Conservation (phyloP, 306 rosid species). For the Quercus parvula region DNA sequence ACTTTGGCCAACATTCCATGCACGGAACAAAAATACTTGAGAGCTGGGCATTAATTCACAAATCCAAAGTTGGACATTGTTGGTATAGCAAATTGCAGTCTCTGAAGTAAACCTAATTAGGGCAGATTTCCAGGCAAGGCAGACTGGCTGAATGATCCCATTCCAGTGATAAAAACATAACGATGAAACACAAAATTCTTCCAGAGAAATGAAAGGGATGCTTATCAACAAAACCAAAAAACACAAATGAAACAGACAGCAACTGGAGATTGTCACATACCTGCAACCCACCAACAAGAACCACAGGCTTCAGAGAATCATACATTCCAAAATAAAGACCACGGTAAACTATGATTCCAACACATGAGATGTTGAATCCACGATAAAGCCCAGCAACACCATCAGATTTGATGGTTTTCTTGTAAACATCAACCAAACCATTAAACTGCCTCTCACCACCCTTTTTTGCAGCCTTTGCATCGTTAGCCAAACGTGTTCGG, state of each 20-base stretch:
- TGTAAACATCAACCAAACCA: slow-evolving; percentile 80
- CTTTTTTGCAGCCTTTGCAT: slow-evolving; percentile 71
- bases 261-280: slow-evolving; percentile 31
- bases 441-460: slow-evolving; percentile 94
- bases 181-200: not conserved
- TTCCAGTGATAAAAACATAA: not conserved
- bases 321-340: slow-evolving; percentile 94
- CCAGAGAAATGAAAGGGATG: not conserved
- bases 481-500: slow-evolving; percentile 83
- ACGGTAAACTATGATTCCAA: slow-evolving; percentile 86
- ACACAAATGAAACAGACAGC: not conserved
- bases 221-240: not conserved
- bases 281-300: slow-evolving; percentile 70
- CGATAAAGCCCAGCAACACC: slow-evolving; percentile 87
- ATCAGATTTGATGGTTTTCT: slow-evolving; percentile 71
- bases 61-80: not conserved
- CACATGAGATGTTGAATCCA: slow-evolving; percentile 75
- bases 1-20: not conserved
- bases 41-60: not conserved
- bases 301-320: slow-evolving; percentile 83
- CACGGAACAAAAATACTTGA: not conserved
- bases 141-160: not conserved
- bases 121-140: not conserved
- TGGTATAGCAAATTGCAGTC: not conserved
- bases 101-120: not conserved